Percentiles rank a stretch among this genome's conserved stretches.
These are phyloP conservation scores for Tylopilus sp. DNA, from an alignment of 1,284 basidiomycete species.

Conservation along the genomic window DNA sequence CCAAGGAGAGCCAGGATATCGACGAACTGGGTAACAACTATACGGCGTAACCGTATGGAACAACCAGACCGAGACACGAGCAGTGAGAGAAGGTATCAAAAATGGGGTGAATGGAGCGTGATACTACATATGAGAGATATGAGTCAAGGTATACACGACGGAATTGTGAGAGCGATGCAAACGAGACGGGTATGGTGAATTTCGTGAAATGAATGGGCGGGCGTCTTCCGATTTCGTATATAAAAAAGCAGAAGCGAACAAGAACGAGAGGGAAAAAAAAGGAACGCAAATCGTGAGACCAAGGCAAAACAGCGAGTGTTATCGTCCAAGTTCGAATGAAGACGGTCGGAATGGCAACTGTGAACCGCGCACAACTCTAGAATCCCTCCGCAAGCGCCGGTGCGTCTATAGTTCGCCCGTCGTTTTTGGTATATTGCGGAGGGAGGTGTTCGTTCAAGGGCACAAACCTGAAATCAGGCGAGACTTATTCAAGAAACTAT, in stretches of 20 bases:
- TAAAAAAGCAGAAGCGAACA: conserved; percentile 28
- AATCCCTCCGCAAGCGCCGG: conserved; percentile 20
- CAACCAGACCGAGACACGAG: conserved; percentile 20
- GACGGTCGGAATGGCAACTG: conserved; percentile 31
- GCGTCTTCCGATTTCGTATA: conserved; percentile 36
- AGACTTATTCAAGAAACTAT: conserved; percentile 45
- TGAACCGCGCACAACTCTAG: conserved; percentile 31
- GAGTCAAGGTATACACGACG: conserved; percentile 33
- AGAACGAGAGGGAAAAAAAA: conserved; percentile 23
- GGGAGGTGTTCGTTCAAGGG: conserved; percentile 66
- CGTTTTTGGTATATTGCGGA: conserved; percentile 59
- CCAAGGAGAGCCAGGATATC: conserved; percentile 31
- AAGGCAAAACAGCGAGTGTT: conserved; percentile 26
- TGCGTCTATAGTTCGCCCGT: conserved; percentile 46
- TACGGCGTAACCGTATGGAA: conserved; percentile 39
- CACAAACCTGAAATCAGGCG: conserved; percentile 77
- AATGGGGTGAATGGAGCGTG: conserved; percentile 33
- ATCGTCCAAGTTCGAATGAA: conserved; percentile 36
- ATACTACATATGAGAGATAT: conserved; percentile 37
- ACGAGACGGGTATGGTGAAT: conserved; percentile 33
- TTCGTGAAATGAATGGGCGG: conserved; percentile 35
- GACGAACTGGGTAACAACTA: conserved; percentile 32
- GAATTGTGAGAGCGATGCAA: conserved; percentile 37
- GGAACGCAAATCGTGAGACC: conserved; percentile 30
- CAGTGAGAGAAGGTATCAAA: conserved; percentile 34